Evolutionary conservation across 1,284 basidiomycete species (phyloP), one percentile per base, ranked within the genome.

Genomic region (Rhodotorula sp.): DNA sequence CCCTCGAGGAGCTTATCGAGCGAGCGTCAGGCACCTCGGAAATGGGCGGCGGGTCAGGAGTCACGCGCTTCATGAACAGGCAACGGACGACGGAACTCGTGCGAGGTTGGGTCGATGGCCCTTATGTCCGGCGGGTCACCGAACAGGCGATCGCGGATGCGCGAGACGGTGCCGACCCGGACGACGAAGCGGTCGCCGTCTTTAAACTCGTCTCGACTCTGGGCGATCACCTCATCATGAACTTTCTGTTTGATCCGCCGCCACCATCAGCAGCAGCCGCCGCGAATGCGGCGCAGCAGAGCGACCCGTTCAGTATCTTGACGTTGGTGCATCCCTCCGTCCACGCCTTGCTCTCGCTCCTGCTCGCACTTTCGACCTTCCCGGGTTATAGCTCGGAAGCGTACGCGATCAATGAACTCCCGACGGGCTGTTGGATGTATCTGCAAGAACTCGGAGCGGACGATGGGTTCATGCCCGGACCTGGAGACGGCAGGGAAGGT

Each of bases 361-460:
- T 78, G 65, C 67, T 76, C 22, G 61, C 73, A 6, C 66, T 79
- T 33, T 76, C 71, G 6, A 70, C 66, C 20, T 79, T 77, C 65
- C 76, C 76, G 0, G 78, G 77, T 17, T 71, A 76, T 62, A 59
- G 70, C n/a, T 58, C 70, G 29, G 67, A 72, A n/a, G 68, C 73
- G 12, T 77, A 78, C 64, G 58, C 73, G 12, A 63, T 77, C 62
- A 74, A 73, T 51, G 74, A 76, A 42, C 60, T 78, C 22, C 57
- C 71, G 1, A 55, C 62, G 3, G 71, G 75, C 1, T 65, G 72
- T 6, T 79, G 78, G 78, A 66, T 75, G 49, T 68, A 76, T 12
- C 64, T 79, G 7, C 78, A 79, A 60, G 78, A 79, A 58, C 72
- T 77, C 20, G 68, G 76, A 0, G 68, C 70, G 5, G 78, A 79